These are phyloP conservation scores for Gastrolobium villosum DNA, from an alignment of 306 rosid genomes.

Conservation along the genomic window DNA sequence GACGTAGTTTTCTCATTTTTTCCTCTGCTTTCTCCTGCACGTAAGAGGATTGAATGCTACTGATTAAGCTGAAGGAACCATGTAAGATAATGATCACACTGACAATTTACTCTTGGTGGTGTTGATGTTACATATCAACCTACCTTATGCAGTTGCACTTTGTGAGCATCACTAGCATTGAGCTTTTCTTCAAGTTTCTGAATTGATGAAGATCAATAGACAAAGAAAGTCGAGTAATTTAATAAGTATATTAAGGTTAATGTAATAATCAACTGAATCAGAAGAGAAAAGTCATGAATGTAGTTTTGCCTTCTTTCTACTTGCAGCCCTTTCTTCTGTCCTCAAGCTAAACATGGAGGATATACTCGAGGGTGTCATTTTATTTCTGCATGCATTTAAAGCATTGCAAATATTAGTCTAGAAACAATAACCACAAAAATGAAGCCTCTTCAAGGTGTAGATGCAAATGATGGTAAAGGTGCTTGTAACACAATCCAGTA, in stretches of 20 bases:
- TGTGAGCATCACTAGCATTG: too few relatives aligned
- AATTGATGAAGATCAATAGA: too few relatives aligned
- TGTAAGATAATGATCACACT: too few relatives aligned
- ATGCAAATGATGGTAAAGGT: background rate
- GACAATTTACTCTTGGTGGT: too few relatives aligned
- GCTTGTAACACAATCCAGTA: background rate
- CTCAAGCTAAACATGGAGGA: conserved; percentile 66
- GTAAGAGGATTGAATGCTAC: too few relatives aligned
- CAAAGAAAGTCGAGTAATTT: conserved; percentile 1
- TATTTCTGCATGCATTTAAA: conserved; percentile 70
- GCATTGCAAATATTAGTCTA: conserved; percentile 52
- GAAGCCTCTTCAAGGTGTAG: background rate
- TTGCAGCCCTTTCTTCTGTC: conserved; percentile 73
- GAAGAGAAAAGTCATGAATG: conserved; percentile 17
- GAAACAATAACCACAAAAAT: too few relatives aligned
- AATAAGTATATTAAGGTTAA: background rate
- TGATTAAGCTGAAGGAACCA: too few relatives aligned
- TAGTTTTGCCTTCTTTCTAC: conserved; percentile 75
- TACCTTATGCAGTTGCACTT: too few relatives aligned
- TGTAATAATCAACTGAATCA: background rate
- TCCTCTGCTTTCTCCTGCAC: too few relatives aligned
- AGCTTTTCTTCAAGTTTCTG: too few relatives aligned
- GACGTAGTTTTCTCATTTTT: too few relatives aligned
- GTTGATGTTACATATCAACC: too few relatives aligned
- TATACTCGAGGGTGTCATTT: conserved; percentile 61